Evolutionary conservation across 2,329 filamentous ascomycete genomes (phyloP), one percentile per base, ranked within the genome.

Genomic region (Colletotrichum australisinense): DNA sequence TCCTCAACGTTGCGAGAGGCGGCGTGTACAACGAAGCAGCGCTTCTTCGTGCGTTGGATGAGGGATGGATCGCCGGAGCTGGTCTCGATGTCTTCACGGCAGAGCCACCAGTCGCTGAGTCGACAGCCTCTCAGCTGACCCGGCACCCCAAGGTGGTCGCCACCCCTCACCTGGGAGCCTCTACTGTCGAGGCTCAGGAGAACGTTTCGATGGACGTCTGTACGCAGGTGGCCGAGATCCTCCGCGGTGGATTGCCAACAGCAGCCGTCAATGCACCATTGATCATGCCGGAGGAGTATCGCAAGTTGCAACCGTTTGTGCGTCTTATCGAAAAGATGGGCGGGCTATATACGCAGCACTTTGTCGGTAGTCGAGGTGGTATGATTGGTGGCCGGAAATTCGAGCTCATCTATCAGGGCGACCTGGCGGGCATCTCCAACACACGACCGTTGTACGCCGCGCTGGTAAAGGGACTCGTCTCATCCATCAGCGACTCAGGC

Each of bases 151-250:
- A 90, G 76, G 93, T 95, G 0, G 91, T 96, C 2, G 91, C 91
- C 1, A 96, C 94, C 8, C 94, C 94, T 1, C 94, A 97, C 80
- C 86, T 97, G 0, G 94, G 94, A 8, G 94, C 94, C 0, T 94
- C 92, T 0, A 97, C 94, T 0, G 88, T 93, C 42, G 94, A 97
- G 86, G 94, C 94, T 0, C 94, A 97, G 80, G 93, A 96, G 78
- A 95, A 95, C 74, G 94, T 95, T 4, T 94, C 92, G 1, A 89
- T 95, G 75, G 94, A 96, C 77, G 94, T 96, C 9, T 96, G 94
- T 81, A 92, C 92, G 42, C 94, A 97, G 82, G 93, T 95, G 14
- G 87, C 93, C 0, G 89, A 92, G 71, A 94, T 96, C 55, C 85
- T 97, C 2, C 86, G 87, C 0, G 94, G 94, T 3, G 92, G 93